A percentile compares a stretch with the other conserved stretches of the same genome.
phyloP scores from a whole-genome alignment of 208 protist species.

The Wallacemonas collosoma region DNA sequence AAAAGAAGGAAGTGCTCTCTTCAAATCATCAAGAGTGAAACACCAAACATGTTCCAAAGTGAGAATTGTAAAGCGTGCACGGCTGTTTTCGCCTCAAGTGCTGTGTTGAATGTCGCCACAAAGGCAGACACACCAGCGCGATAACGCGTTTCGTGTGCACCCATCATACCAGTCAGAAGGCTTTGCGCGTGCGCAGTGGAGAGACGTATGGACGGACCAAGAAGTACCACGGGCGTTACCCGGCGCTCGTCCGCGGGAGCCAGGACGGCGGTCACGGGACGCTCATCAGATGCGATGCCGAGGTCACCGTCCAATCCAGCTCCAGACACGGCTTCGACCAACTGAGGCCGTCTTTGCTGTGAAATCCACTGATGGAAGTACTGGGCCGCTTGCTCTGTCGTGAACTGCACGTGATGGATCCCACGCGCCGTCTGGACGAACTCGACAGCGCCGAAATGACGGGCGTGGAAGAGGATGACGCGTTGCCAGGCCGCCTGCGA shows the following conservation, averaged over 20 bases:
- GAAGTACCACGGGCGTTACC: slow-evolving; percentile 30
- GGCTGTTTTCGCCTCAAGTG: slow-evolving; percentile 36
- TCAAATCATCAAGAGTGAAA: slow-evolving; percentile 32
- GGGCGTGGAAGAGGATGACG: slow-evolving; percentile 29
- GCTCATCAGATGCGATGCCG: background rate
- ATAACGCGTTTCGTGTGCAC: slow-evolving; percentile 43
- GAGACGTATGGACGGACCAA: slow-evolving; percentile 64
- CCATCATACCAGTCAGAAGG: slow-evolving; percentile 68
- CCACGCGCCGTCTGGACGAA: slow-evolving; percentile 27
- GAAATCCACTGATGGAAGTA: slow-evolving; percentile 38
- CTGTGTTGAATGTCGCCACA: slow-evolving; percentile 42
- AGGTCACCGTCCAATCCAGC: background rate
- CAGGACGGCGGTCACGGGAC: slow-evolving; percentile 18
- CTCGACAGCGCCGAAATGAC: slow-evolving; percentile 64
- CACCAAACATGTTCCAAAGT: slow-evolving; percentile 51
- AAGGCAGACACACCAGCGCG: slow-evolving; percentile 32
- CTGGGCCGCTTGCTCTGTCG: slow-evolving; percentile 42
- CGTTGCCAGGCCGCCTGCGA: background rate
- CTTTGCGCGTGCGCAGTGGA: slow-evolving; percentile 61
- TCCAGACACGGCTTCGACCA: too few relatives aligned
- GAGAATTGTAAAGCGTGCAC: slow-evolving; percentile 71
- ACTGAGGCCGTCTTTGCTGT: background rate
- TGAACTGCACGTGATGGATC: slow-evolving; percentile 67
- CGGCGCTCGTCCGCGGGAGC: slow-evolving; percentile 38
- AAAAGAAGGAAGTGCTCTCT: too few relatives aligned